phyloP scores from a whole-genome alignment of 148 eudicot genomes.

The Bassia scoparia region DNA sequence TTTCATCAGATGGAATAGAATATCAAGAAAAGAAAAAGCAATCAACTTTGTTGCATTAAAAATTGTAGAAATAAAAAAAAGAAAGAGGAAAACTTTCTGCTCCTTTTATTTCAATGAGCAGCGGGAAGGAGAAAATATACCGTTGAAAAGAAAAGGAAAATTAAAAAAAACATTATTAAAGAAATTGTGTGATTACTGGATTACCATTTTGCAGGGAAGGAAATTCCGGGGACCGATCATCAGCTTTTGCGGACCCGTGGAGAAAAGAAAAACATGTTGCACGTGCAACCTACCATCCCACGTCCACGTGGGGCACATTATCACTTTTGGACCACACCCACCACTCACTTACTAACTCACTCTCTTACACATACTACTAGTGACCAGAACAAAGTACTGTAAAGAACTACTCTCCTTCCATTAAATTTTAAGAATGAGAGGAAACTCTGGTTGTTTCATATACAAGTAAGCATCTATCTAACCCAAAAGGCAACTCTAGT shows the following conservation, averaged over 20 bases:
- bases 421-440: background rate
- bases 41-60: conserved; percentile 16
- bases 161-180: no score
- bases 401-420: no score
- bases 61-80: background rate
- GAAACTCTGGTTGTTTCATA: conserved; percentile 4
- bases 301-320: conserved; percentile 41
- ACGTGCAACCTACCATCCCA: conserved; percentile 38
- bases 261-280: conserved; percentile 25
- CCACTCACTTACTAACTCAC: background rate
- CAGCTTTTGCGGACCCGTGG: conserved; percentile 29
- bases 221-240: conserved; percentile 26
- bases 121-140: background rate
- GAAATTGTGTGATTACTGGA: background rate
- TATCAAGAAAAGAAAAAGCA: conserved; percentile 1
- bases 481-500: conserved; percentile 10
- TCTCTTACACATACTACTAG: background rate
- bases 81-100: background rate
- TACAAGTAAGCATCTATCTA: background rate
- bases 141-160: background rate
- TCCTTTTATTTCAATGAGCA: conserved; percentile 8
- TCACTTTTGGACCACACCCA: conserved; percentile 30
- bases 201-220: conserved; percentile 9
- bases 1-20: conserved; percentile 9
- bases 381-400: background rate